A percentile compares a stretch with the other conserved stretches of the same genome.
phyloP scores from a whole-genome alignment of 2,329 filamentous ascomycete genomes.

The Colletotrichum tabaci region DNA sequence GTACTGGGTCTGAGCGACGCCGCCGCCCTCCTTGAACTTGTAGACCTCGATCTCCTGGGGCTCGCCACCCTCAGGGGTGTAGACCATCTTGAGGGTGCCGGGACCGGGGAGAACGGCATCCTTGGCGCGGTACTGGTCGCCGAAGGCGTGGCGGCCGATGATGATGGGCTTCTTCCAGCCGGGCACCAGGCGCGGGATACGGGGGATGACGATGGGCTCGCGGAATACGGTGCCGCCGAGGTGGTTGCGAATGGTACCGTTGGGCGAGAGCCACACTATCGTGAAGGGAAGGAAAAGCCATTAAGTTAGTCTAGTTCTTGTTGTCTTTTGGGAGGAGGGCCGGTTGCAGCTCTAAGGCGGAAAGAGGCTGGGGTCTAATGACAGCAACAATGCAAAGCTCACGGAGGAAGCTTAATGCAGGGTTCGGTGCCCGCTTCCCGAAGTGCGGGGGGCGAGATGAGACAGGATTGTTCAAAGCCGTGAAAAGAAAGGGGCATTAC shows the following conservation, averaged over 20 bases:
- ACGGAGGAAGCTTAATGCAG: constrained; percentile 21
- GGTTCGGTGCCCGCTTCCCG: constrained; percentile 19
- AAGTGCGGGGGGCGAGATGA: constrained; percentile 23
- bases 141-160: constrained; percentile 98
- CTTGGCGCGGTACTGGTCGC: constrained; percentile 98
- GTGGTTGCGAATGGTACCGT: constrained; percentile 85
- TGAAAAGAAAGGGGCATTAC: not conserved
- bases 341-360: constrained; percentile 8
- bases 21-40: constrained; percentile 86
- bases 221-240: constrained; percentile 97
- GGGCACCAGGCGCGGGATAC: constrained; percentile 92
- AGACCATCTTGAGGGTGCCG: constrained; percentile 95
- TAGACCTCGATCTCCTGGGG: constrained; percentile 91
- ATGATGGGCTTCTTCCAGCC: constrained; percentile 99
- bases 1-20: constrained; percentile 95
- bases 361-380: not conserved
- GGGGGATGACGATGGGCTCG: constrained; percentile 96
- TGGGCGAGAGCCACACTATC: constrained; percentile 96
- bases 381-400: not conserved
- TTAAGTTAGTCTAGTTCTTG: constrained; percentile 18
- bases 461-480: constrained; percentile 18
- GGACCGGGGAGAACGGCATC: constrained; percentile 86
- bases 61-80: constrained; percentile 86
- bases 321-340: not conserved
- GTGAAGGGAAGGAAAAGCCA: constrained; percentile 22